Evolutionary conservation across 2,329 filamentous ascomycete genomes (phyloP), one percentile per base, ranked within the genome.

Genomic region (Ceratocystis ficicola): DNA sequence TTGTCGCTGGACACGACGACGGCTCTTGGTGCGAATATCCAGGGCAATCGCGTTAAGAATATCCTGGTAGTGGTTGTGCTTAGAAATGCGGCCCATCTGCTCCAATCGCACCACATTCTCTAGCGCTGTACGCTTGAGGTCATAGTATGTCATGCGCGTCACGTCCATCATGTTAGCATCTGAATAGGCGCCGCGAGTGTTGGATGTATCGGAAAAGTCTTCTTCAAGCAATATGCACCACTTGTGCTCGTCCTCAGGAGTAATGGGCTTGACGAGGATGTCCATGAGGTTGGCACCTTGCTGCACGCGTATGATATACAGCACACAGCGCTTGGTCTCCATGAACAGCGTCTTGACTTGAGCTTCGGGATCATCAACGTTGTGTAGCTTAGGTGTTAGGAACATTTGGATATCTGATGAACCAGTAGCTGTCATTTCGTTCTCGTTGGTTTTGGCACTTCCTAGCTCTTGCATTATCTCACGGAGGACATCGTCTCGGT

Each of bases 291-390:
- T 96, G 63, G 86, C 79, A 7, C 94, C 94, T 1, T 89, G 90
- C 75, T 99, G 95, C 44, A 99, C 88, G 67, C 94, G 88, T 73
- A 99, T 97, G 74, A 99, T 97, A 76, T 97, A 99, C 69, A 99
- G 79, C 50, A 97, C 88, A 73, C 94, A 96, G 71, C 94, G 86
- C 78, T 99, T 99, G 2, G 94, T 97, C 77, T 97, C 94, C 86
- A 96, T 97, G 74, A 96, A 96, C 2, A 99, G 81, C 1, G 91
- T 82, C 76, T 97, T 96, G 69, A 94, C 81, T 68, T 94, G 89
- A 3, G 92, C 90, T 73, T 97, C 93, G 3, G 94, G 93, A 73
- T 99, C 94, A 71, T 95, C 89, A 68, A 91, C 79, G 71, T 95
- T 89, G 73, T 95, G 90, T 64, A 95, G 83, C 75, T 94, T 95